Evolutionary conservation across 2,329 filamentous ascomycete genomes (phyloP), one percentile per base, ranked within the genome.

Genomic region (Ceratocystis alfenasii): DNA sequence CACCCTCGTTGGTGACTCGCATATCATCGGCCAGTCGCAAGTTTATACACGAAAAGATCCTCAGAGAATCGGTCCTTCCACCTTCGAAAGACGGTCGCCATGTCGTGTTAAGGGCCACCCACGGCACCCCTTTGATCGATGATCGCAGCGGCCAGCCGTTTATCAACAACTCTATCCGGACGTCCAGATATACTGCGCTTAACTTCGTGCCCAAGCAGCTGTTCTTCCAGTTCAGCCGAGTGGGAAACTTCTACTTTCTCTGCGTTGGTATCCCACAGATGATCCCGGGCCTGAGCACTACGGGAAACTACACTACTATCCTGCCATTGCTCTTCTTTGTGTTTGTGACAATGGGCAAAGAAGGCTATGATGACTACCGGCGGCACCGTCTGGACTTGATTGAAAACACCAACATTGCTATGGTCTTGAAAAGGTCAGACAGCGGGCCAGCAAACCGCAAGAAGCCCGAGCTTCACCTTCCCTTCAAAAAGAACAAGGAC

Each of bases 211-310:
- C 90, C 2, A 89, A 90, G 69, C 91, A 95, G 73, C 74, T 95
- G 17, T 81, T 92, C 68, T 91, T 90, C 65, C 90, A 95, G 72
- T 94, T 94, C 72, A 89, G 89, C 6, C 88, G 93, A 68, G 77
- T 95, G 61, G 88, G 88, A 70, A 95, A 95, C 75, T 94, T 95
- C 72, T 84, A 95, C 75, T 95, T 95, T 74, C 80, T 95, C 66
- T 86, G 89, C 70, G 85, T 95, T 69, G 89, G 89, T 55, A 86
- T 95, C 68, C 80, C 93, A 62, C 90, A 95, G 75, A 90, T 89
- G 76, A 72, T 91, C 71, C 88, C 88, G 12, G 87, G 85, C 22
- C 78, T 90, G 61, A 89, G 86, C 73, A 91, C 88, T 1, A 90
- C 88, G 5, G 88, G 88, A 73, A 86, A 74, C 48, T 90, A 83